A percentile compares a stretch with the other conserved stretches of the same genome.
These are phyloP conservation scores for Wallemia mellicola DNA, from an alignment of 1,284 basidiomycete species.

Conservation along the genomic window DNA sequence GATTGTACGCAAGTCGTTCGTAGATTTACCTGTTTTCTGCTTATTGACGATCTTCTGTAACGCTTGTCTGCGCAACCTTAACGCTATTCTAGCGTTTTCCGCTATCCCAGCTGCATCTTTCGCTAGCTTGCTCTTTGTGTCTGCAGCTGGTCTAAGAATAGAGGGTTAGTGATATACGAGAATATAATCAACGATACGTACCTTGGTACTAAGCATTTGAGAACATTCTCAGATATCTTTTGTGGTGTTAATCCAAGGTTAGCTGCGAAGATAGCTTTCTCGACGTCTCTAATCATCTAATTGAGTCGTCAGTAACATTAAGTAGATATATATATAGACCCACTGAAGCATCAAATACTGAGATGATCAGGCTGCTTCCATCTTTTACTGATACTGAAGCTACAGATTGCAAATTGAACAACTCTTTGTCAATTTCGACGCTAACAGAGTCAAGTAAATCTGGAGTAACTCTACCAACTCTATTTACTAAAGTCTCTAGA, in stretches of 20 bases:
- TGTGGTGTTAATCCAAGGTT: neutral
- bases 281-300: neutral
- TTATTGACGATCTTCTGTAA: neutral
- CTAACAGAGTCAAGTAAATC: neutral
- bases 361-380: neutral
- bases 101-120: neutral
- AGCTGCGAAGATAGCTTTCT: neutral
- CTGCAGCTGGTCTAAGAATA: neutral
- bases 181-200: neutral
- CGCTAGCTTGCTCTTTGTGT: neutral
- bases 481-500: neutral
- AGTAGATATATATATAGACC: neutral
- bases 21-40: neutral
- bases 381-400: neutral
- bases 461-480: neutral
- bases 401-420: neutral
- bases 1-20: neutral
- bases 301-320: neutral
- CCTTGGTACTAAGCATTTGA: neutral
- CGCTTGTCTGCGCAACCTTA: neutral
- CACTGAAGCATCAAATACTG: neutral
- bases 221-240: neutral
- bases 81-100: neutral
- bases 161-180: neutral
- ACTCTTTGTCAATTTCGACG: neutral